Conservation (phyloP, 139 green algal species). For the Micractinium conductrix region DNA sequence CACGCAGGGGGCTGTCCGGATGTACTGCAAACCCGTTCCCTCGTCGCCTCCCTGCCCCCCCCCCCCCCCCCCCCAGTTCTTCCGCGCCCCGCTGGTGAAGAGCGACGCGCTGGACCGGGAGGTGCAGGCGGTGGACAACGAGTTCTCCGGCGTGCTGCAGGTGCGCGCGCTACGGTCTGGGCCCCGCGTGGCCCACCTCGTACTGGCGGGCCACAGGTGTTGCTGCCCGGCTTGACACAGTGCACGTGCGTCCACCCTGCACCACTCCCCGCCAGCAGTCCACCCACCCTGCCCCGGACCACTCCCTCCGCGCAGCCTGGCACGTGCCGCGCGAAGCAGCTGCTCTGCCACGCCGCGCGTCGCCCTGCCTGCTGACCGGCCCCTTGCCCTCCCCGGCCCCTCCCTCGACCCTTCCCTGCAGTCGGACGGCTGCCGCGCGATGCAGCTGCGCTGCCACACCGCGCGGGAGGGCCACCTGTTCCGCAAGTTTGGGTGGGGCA, state of each 20-base stretch:
- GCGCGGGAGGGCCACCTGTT: slow-evolving; percentile 75
- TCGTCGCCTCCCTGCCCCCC: too few species aligned
- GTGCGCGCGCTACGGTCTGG: too few species aligned
- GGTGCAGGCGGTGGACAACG: slow-evolving; percentile 87
- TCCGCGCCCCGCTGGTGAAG: slow-evolving; percentile 89
- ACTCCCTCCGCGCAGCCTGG: slow-evolving; percentile 78
- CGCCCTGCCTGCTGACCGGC: too few species aligned
- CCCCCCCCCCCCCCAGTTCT: slow-evolving; percentile 96
- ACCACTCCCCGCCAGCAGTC: too few species aligned
- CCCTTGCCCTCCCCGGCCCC: too few species aligned
- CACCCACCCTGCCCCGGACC: not conserved
- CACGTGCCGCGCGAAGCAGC: slow-evolving; percentile 77
- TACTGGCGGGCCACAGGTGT: too few species aligned
- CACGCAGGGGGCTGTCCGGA: too few species aligned
- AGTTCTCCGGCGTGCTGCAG: slow-evolving; percentile 72
- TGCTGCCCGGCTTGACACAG: too few species aligned
- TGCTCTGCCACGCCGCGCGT: slow-evolving; percentile 85
- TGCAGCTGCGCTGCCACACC: slow-evolving; percentile 91
- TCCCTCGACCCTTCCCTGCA: slow-evolving; percentile 50
- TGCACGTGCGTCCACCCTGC: too few species aligned
- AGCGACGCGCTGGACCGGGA: slow-evolving; percentile 89
- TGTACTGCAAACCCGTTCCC: too few species aligned
- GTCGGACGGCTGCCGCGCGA: slow-evolving; percentile 81
- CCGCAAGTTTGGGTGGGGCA: slow-evolving; percentile 95
- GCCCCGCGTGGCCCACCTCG: too few species aligned